Base-by-base conservation (phyloP, 208 protist genomes). In the Porcisia deanei region DNA sequence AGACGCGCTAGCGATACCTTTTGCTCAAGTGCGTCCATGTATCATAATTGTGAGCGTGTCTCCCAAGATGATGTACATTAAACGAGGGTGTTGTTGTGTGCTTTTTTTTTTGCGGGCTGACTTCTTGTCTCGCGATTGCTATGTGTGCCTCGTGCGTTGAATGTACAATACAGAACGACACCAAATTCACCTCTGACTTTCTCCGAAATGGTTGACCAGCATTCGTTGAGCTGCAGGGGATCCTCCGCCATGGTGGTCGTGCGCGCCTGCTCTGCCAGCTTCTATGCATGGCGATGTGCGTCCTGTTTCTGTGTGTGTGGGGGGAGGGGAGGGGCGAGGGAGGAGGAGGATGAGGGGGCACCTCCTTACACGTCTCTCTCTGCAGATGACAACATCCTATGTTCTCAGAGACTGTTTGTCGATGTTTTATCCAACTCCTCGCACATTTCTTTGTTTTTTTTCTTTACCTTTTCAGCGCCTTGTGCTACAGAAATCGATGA, bases 401-500 rank as follows among this genome's bases (percentile, higher is more conserved):
- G 3, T 12, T 10, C 37, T 39, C 41, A 20, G 34, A 12, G 39
- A 47, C 61, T 30, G 47, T 18, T 66, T 61, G 52, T 69, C 14
- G 12, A 30, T 30, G 30, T 60, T 22, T 54, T 12, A 69, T 69
- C n/a, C 66, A 47, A 5, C 39, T 30, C 67, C 34, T 47, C 58
- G 39, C 20, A 9, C 66, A 37, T 55, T 34, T 71, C 2, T 67
- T 64, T 45, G 3, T 79, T 81, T 73, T 37, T 76, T 30, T 8
- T 73, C n/a, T 3, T 41, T 18, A 5, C n/a, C 30, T 41, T 57
- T 37, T 8, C 47, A 70, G 65, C 30, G 10, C 16, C 30, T 57
- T 57, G 30, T 37, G 45, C 55, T 52, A 52, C 67, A 8, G 39
- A 59, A 76, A 79, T 75, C 74, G 5, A 89, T 80, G 83, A 77